Evolutionary conservation across 345 rosid genomes (phyloP).

Genomic region (Ceriops zippeliana): DNA sequence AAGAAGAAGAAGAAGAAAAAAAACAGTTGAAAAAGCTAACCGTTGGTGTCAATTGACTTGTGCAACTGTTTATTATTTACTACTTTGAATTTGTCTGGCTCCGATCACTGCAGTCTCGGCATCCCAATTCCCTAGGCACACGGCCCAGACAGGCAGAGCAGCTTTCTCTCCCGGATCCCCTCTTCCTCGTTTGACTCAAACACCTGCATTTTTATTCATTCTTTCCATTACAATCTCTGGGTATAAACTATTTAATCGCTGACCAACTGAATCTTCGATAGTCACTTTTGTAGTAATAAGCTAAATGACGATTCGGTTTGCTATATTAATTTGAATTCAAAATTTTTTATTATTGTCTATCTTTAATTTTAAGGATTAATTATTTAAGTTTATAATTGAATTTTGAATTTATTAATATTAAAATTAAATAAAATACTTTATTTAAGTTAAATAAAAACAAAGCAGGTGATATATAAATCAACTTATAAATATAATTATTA

Average conservation of each 20-base stretch:
- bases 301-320: too few species aligned
- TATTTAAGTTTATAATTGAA: too few species aligned
- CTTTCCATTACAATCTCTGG: neutral
- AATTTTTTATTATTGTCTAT: too few species aligned
- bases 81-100: neutral
- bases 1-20: neutral
- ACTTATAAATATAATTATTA: too few species aligned
- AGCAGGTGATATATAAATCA: too few species aligned
- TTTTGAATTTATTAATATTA: too few species aligned
- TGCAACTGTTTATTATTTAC: neutral
- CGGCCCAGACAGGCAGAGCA: constrained; percentile 32
- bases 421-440: too few species aligned
- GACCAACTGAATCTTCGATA: too few species aligned
- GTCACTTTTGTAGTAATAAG: too few species aligned
- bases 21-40: neutral
- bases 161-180: constrained; percentile 39
- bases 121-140: constrained; percentile 12
- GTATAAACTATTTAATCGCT: neutral
- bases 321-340: too few species aligned
- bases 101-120: neutral
- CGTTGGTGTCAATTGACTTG: neutral
- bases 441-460: too few species aligned
- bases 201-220: constrained; percentile 6
- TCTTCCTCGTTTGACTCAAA: constrained; percentile 18
- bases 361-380: too few species aligned